A percentile compares a stretch with the other conserved stretches of the same genome.
These are phyloP conservation scores for Aureobasidium sp. DNA, from an alignment of 2,329 filamentous ascomycete species.

Conservation along the genomic window DNA sequence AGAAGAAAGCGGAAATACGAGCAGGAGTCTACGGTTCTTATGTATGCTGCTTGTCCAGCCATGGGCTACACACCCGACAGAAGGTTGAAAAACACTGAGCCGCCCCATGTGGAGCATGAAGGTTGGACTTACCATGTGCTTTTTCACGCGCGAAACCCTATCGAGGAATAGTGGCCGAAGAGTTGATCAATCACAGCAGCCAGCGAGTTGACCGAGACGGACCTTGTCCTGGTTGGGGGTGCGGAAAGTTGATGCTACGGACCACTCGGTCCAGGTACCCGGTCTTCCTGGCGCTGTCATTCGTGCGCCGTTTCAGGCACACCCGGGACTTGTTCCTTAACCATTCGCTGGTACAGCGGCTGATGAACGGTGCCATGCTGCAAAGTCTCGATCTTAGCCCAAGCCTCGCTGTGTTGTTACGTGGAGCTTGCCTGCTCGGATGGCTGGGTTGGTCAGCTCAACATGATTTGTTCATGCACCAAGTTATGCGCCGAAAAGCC, in stretches of 20 bases:
- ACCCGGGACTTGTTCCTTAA: slow-evolving; percentile 7
- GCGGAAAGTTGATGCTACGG: slow-evolving; percentile 11
- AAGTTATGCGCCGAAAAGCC: not conserved
- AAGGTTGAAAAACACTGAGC: slow-evolving; percentile 14
- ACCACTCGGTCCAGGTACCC: slow-evolving; percentile 14
- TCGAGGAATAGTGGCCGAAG: slow-evolving; percentile 10
- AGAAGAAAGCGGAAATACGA: slow-evolving; percentile 4
- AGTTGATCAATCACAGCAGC: slow-evolving; percentile 8
- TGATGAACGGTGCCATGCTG: slow-evolving; percentile 15
- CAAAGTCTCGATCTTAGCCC: slow-evolving; percentile 5
- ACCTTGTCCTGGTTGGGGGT: not conserved
- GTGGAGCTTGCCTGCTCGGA: not conserved
- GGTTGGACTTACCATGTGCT: slow-evolving; percentile 13
- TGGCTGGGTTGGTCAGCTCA: not conserved
- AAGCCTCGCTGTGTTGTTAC: not conserved
- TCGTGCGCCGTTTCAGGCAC: slow-evolving; percentile 14
- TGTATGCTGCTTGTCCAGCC: slow-evolving; percentile 4
- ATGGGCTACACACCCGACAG: slow-evolving; percentile 6
- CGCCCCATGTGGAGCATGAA: slow-evolving; percentile 11
- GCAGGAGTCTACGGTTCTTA: slow-evolving; percentile 15
- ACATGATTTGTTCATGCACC: not conserved
- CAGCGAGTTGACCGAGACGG: slow-evolving; percentile 1
- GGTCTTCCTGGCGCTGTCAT: slow-evolving; percentile 13
- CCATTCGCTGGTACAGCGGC: slow-evolving; percentile 18
- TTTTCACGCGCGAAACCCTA: slow-evolving; percentile 12